phyloP scores from a whole-genome alignment of 495 filamentous ascomycete genomes.

The Tirmania nivea region DNA sequence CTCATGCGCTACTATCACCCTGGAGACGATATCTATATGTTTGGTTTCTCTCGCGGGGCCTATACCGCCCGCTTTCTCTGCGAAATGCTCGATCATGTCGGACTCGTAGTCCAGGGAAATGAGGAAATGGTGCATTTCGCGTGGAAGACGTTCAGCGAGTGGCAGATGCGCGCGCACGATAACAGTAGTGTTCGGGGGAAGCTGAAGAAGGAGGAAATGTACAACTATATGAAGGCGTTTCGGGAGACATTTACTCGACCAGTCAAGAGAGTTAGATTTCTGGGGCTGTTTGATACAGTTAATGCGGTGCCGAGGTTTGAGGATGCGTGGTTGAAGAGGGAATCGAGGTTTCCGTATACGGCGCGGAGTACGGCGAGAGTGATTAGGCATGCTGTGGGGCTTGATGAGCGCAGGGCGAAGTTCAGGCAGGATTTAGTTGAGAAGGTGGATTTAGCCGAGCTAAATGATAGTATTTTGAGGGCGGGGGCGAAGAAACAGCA shows the following conservation, averaged over 20 bases:
- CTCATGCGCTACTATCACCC: conserved; percentile 67
- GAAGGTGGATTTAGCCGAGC: conserved; percentile 3
- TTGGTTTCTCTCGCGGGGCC: conserved; percentile 70
- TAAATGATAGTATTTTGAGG: background rate
- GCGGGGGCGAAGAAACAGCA: background rate
- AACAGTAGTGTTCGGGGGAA: conserved; percentile 34
- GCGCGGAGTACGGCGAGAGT: conserved; percentile 35
- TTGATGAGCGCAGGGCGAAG: conserved; percentile 56
- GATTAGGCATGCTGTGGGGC: conserved; percentile 51
- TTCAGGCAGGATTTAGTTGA: conserved; percentile 25
- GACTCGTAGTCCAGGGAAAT: conserved; percentile 60
- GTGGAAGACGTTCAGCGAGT: conserved; percentile 73
- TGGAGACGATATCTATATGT: conserved; percentile 63
- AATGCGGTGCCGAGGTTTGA: conserved; percentile 71
- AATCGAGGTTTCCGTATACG: conserved; percentile 58
- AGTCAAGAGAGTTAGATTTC: conserved; percentile 45
- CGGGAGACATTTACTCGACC: conserved; percentile 68
- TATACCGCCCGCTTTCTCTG: conserved; percentile 73
- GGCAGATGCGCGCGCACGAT: conserved; percentile 46
- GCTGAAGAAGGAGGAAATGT: conserved; percentile 38
- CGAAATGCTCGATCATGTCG: conserved; percentile 71
- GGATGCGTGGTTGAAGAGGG: conserved; percentile 61
- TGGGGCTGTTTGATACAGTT: conserved; percentile 55
- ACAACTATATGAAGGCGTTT: conserved; percentile 51
- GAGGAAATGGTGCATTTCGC: conserved; percentile 70